These are phyloP conservation scores for Termitomyces sp. DNA, from an alignment of 768 basidiomycete genomes.

Conservation along the genomic window DNA sequence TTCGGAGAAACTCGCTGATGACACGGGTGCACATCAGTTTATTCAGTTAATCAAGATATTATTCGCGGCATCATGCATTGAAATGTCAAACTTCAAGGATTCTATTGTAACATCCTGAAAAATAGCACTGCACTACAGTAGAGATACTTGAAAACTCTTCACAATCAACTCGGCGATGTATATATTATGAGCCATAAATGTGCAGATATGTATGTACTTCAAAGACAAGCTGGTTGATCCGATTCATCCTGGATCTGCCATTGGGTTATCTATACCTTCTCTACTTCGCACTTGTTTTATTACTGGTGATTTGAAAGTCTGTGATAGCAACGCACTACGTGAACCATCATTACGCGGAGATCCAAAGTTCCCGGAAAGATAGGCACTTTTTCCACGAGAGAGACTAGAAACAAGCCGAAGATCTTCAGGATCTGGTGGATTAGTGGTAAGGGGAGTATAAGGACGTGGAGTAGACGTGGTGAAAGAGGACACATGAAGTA, in stretches of 20 bases:
- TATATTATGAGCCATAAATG: background rate
- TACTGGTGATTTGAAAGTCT: constrained; percentile 15
- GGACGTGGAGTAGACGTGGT: constrained; percentile 52
- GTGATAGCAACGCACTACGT: constrained; percentile 34
- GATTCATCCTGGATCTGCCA: constrained; percentile 13
- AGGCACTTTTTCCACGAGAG: constrained; percentile 54
- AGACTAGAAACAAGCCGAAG: constrained; percentile 46
- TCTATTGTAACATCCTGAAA: too few relatives aligned
- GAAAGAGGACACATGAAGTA: constrained; percentile 81
- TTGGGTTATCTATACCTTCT: constrained; percentile 6
- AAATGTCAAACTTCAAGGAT: background rate
- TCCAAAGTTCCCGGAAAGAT: constrained; percentile 37
- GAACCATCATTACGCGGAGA: constrained; percentile 35
- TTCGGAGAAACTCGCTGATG: too few relatives aligned
- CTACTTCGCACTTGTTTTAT: constrained; percentile 9
- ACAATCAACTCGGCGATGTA: background rate
- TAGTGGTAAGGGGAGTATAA: constrained; percentile 50
- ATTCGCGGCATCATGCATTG: background rate
- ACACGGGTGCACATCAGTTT: too few relatives aligned
- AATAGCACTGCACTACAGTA: background rate
- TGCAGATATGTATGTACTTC: background rate
- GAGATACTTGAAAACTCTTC: background rate
- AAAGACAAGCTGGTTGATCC: background rate
- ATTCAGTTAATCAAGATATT: too few relatives aligned
- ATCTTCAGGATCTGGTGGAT: constrained; percentile 33